These are phyloP conservation scores for Cyanophora paradoxa DNA, from an alignment of 78 protist species.

Conservation along the genomic window DNA sequence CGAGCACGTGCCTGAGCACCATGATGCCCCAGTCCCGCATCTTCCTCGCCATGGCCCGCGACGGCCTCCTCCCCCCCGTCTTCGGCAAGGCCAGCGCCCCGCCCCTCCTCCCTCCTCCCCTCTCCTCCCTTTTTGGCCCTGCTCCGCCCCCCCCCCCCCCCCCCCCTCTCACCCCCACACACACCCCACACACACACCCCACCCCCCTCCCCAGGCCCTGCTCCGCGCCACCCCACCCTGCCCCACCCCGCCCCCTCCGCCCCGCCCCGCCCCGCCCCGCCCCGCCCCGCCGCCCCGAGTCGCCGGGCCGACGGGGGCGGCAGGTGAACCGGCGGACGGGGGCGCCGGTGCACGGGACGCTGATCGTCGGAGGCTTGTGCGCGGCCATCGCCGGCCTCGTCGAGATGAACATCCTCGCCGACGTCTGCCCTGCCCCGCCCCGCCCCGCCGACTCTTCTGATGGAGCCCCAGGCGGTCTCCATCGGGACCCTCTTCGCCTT, in stretches of 20 bases:
- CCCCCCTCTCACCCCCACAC: too few relatives aligned
- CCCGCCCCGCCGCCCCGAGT: neutral
- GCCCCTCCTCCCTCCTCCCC: too few relatives aligned
- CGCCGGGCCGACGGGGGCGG: too few relatives aligned
- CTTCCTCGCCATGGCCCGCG: conserved; percentile 6
- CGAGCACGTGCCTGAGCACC: neutral
- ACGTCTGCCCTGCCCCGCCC: too few relatives aligned
- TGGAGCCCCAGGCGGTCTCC: conserved; percentile 48
- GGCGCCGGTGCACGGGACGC: conserved; percentile 42
- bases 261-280: neutral
- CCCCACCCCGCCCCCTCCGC: too few relatives aligned
- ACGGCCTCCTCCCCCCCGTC: conserved; percentile 5
- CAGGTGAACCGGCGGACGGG: neutral
- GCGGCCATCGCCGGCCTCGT: conserved; percentile 25
- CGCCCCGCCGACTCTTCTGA: too few relatives aligned
- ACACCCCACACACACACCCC: too few relatives aligned
- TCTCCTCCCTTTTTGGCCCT: neutral
- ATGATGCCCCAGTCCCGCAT: conserved; percentile 5
- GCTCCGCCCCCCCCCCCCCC: too few relatives aligned
- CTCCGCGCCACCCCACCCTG: neutral
- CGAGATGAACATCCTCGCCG: conserved; percentile 28
- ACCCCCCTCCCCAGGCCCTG: neutral
- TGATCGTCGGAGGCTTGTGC: conserved; percentile 42
- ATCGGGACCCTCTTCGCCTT: conserved; percentile 61
- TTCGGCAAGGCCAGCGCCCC: neutral